Percentiles rank a stretch among this genome's conserved stretches.
These are phyloP conservation scores for Seiridium cupressi DNA, from an alignment of 2,329 filamentous ascomycete species.

Conservation along the genomic window DNA sequence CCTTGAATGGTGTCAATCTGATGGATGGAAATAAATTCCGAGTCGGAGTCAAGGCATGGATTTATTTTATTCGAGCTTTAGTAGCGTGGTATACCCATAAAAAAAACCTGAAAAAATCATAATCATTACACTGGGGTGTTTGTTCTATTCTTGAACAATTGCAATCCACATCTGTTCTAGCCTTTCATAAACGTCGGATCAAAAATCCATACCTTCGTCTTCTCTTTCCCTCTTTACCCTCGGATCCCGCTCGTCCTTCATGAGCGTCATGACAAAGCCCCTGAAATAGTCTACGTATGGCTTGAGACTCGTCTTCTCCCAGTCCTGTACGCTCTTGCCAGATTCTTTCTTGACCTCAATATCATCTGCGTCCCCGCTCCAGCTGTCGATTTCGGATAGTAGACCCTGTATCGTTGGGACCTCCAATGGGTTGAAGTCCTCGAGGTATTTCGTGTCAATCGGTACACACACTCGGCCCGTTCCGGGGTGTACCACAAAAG, in stretches of 20 bases:
- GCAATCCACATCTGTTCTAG: too few species aligned
- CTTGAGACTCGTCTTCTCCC: constrained; percentile 95
- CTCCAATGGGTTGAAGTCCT: constrained; percentile 79
- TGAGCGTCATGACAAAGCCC: constrained; percentile 71
- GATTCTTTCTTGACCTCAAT: constrained; percentile 20
- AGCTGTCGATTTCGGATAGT: constrained; percentile 82
- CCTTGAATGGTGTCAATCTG: too few species aligned
- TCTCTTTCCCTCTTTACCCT: constrained; percentile 57
- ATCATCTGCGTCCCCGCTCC: constrained; percentile 50
- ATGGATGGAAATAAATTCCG: too few species aligned
- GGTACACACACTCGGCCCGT: constrained; percentile 95
- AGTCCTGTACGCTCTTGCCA: constrained; percentile 61
- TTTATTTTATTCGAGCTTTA: too few species aligned
- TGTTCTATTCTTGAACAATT: too few species aligned
- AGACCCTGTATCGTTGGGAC: constrained; percentile 90
- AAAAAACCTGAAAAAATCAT: too few species aligned
- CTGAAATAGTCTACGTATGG: constrained; percentile 91
- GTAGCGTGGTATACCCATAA: too few species aligned
- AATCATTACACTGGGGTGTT: too few species aligned
- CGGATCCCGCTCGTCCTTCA: constrained; percentile 70
- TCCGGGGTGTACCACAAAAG: constrained; percentile 93
- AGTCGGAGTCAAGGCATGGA: too few species aligned
- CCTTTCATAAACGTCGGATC: background rate
- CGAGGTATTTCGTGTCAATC: constrained; percentile 72
- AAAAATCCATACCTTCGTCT: constrained; percentile 54